A percentile compares a stretch with the other conserved stretches of the same genome.
Evolutionary conservation across 345 rosid species (phyloP).

Genomic region (Erucastrum elatum): DNA sequence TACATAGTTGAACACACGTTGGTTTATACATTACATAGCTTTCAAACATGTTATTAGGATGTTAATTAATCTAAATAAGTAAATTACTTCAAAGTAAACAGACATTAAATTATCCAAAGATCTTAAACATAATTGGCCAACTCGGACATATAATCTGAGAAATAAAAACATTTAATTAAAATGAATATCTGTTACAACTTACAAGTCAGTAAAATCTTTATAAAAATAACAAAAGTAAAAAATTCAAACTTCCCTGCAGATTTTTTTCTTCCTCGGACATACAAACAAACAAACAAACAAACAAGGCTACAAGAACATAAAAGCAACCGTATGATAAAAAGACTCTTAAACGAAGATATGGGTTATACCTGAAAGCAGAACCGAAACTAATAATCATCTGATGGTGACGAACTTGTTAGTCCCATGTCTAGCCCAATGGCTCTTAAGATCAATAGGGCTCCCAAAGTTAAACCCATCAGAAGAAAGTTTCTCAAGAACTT

Average conservation of each 20-base stretch:
- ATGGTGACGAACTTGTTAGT: constrained; percentile 98
- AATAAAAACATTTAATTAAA: constrained; percentile 33
- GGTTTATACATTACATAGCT: neutral
- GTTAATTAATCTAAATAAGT: neutral
- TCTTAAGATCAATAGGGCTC: constrained; percentile 86
- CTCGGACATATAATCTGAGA: neutral
- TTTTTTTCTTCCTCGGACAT: constrained; percentile 12
- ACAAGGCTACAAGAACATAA: constrained; percentile 13
- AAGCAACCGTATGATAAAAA: constrained; percentile 23
- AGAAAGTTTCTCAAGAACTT: constrained; percentile 92
- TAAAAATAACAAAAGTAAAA: constrained; percentile 8
- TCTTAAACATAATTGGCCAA: neutral
- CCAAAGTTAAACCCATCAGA: constrained; percentile 86
- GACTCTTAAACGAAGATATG: neutral
- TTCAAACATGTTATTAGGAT: neutral
- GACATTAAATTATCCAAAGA: neutral
- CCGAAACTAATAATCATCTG: constrained; percentile 52
- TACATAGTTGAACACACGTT: neutral
- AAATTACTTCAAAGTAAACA: neutral
- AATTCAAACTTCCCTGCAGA: constrained; percentile 18
- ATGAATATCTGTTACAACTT: constrained; percentile 39
- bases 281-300: constrained; percentile 18
- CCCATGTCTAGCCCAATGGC: constrained; percentile 98
- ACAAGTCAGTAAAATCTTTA: constrained; percentile 38
- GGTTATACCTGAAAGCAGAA: too few relatives aligned